Base-by-base conservation (phyloP, 139 green algal species). In the Chlamydomonas urium region DNA sequence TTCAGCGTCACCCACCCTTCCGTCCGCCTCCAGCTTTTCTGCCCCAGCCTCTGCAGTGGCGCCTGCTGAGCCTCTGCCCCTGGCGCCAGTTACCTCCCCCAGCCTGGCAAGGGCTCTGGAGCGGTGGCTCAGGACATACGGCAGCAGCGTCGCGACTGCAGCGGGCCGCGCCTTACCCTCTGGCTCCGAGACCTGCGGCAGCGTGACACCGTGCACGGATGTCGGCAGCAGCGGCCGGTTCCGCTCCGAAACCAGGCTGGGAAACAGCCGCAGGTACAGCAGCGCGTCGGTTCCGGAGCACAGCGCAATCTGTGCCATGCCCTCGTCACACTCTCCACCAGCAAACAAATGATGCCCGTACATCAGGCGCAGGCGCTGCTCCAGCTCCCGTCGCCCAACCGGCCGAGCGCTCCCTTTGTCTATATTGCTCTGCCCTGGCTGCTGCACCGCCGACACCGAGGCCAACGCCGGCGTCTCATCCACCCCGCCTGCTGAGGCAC, bases 41-140 rank as follows among this genome's bases (percentile, higher is more conserved):
- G n/a, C n/a, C n/a, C n/a, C n/a, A n/a, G n/a, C n/a, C n/a, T n/a
- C n/a, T n/a, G n/a, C n/a, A n/a, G n/a, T n/a, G n/a, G n/a, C n/a
- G n/a, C n/a, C n/a, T n/a, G n/a, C n/a, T n/a, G n/a, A n/a, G n/a
- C n/a, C n/a, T n/a, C n/a, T n/a, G n/a, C n/a, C n/a, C n/a, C n/a
- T n/a, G n/a, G n/a, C n/a, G n/a, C n/a, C n/a, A n/a, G n/a, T n/a
- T n/a, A n/a, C n/a, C n/a, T n/a, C n/a, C n/a, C n/a, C n/a, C n/a
- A n/a, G 57, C n/a, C 66, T 62, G 0, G 79, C 62, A 1, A 84
- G 77, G 31, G 92, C 66, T 14, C 90, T 72, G 8, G 81, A 92
- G 65, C 90, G 79, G 66, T 92, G 81, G 58, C 85, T 90, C 2
- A 93, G 65, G 61, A 96, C 73, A 75, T 95, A 92, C 0, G 90